Conservation (phyloP, 2,329 filamentous ascomycete genomes). For the Tolypocladium ophioglossoides region DNA sequence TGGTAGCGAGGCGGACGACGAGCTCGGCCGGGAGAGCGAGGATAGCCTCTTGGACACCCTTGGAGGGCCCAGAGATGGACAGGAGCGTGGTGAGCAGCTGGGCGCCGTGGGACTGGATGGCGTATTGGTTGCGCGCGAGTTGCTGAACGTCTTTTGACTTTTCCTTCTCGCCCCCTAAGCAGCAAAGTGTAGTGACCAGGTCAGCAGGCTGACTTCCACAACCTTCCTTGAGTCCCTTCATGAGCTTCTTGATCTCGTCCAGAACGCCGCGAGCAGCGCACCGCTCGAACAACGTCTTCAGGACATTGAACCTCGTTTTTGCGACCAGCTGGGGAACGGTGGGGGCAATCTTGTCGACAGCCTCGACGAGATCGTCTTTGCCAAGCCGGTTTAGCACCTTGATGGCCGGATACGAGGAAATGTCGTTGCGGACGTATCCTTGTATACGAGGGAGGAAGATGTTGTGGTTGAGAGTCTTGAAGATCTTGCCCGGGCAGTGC, state of each 20-base stretch:
- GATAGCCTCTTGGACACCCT: constrained; percentile 64
- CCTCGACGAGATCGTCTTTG: constrained; percentile 72
- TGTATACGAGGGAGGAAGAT: constrained; percentile 73
- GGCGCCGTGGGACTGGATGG: constrained; percentile 58
- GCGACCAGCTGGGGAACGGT: constrained; percentile 64
- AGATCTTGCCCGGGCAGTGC: constrained; percentile 73
- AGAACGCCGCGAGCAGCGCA: constrained; percentile 58
- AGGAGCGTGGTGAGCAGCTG: constrained; percentile 75
- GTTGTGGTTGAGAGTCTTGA: constrained; percentile 76
- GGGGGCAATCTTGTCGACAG: constrained; percentile 60
- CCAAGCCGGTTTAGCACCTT: constrained; percentile 72
- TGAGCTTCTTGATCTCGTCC: constrained; percentile 37
- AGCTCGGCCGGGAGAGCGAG: constrained; percentile 44
- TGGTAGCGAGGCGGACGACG: constrained; percentile 53
- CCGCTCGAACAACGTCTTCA: constrained; percentile 75
- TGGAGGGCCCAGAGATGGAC: constrained; percentile 57
- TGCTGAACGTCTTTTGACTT: constrained; percentile 25
- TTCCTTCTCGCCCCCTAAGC: constrained; percentile 25
- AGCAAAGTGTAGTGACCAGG: constrained; percentile 39
- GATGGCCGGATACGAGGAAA: constrained; percentile 79
- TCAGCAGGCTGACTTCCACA: constrained; percentile 36
- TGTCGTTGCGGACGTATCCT: constrained; percentile 77
- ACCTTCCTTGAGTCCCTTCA: constrained; percentile 35
- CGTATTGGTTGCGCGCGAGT: constrained; percentile 44
- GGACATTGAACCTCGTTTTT: constrained; percentile 65